Base-by-base conservation (phyloP, 2,329 filamentous ascomycete genomes). In the Atkinsonella texensis region DNA sequence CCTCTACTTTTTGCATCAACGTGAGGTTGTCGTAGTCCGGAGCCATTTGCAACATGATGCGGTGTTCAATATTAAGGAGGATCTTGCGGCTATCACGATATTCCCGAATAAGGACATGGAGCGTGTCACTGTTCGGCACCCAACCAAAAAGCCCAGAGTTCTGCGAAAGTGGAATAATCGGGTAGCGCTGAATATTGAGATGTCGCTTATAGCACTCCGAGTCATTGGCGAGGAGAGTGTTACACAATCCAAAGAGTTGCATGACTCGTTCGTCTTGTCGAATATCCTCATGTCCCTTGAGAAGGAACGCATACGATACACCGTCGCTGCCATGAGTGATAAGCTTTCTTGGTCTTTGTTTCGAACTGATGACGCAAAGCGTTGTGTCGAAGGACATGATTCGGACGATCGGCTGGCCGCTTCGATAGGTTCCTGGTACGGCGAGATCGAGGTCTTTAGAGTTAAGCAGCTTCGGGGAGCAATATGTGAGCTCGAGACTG, bases 211-310 rank as follows among this genome's bases (percentile, higher is more conserved):
- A 94, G 60, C 86, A 93, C 70, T 99, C 94, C 3, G 89, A 88
- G 65, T 99, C 94, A 63, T 91, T 91, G 45, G 87, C 79, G 42
- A 99, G 80, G 1, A 98, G 79, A 0, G 94, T 98, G 67, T 99
- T 99, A 72, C 91, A 93, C 13, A 99, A 80, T 41, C 93, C 93
- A 64, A 99, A 98, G 38, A 99, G 79, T 69, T 99, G 93, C 94
- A 98, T 99, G 59, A 98, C 93, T 70, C 94, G 85, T 70, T 99
- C 93, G 63, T 99, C 93, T 69, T 99, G 93, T 54, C 93, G 85
- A 58, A 98, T 96, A 73, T 99, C 93, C 70, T 99, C 93, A 62
- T 98, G 94, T n/a, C 93, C 93, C 74, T 99, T 99, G 61, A 98
- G 80, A 53, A 88, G 70, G 71, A 95, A 97, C 48, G 88, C 85